Conservation (phyloP, 352 stramenopile genomes). For the Pythium rishiriense region DNA sequence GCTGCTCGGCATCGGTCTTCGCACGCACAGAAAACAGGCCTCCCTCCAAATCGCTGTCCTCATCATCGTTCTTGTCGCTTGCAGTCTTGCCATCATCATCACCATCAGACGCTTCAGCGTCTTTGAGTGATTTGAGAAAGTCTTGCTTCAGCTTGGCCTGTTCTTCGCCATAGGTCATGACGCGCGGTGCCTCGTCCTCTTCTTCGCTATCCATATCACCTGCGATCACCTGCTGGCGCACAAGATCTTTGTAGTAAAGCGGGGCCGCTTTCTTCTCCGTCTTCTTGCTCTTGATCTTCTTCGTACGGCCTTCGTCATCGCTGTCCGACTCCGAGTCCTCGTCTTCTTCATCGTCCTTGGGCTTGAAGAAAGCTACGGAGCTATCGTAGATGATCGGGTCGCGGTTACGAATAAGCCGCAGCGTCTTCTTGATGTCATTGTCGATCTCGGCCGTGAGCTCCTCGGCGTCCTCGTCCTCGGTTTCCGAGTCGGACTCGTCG, state of each 20-base stretch:
- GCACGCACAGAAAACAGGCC: slow-evolving; percentile 73
- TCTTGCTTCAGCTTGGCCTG: slow-evolving; percentile 65
- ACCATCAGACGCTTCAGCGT: slow-evolving; percentile 30
- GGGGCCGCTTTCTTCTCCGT: slow-evolving; percentile 43
- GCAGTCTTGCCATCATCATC: background rate
- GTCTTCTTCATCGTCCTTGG: slow-evolving; percentile 30
- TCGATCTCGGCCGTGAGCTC: slow-evolving; percentile 75
- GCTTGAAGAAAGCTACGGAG: slow-evolving; percentile 89
- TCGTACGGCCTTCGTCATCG: slow-evolving; percentile 14
- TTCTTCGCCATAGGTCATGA: slow-evolving; percentile 74
- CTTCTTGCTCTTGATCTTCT: slow-evolving; percentile 30
- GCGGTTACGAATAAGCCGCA: slow-evolving; percentile 90
- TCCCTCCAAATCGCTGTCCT: slow-evolving; percentile 65
- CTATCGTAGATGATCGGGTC: slow-evolving; percentile 93
- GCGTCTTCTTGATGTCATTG: slow-evolving; percentile 75
- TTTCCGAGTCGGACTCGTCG: slow-evolving; percentile 75
- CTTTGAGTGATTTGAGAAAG: slow-evolving; percentile 58
- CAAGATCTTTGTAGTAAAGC: slow-evolving; percentile 94
- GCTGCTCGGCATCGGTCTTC: slow-evolving; percentile 56
- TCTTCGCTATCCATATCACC: slow-evolving; percentile 68
- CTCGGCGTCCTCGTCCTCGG: slow-evolving; percentile 84
- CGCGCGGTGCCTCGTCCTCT: slow-evolving; percentile 38
- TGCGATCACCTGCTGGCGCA: slow-evolving; percentile 93
- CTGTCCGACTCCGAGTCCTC: slow-evolving; percentile 12
- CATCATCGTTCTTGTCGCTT: slow-evolving; percentile 43